Base-by-base conservation (phyloP, 441 rosid species). In the Oxalis stricta region DNA sequence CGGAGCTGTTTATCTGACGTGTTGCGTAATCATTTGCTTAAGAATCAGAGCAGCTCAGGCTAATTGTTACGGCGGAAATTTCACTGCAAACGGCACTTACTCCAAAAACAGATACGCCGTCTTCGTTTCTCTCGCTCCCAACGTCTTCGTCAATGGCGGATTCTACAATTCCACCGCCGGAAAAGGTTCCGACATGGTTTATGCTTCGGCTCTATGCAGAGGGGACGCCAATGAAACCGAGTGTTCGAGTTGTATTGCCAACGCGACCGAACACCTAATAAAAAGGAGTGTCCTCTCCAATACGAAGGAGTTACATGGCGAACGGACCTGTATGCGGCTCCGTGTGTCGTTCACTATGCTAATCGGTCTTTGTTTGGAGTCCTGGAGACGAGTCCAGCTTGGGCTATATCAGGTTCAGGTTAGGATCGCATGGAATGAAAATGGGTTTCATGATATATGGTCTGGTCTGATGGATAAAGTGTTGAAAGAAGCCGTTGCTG, bases 141-240 rank as follows among this genome's bases (percentile, higher is more conserved):
- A 52, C 20, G 52, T 44, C 23, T 36, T 56, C 4, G 2, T 37
- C 24, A 51, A 50, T 4, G 55, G 28, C 0, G 60, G 60, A 34
- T 63, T 59, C 46, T 55, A 34, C 29, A 46, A 34, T 10, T 17
- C 49, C 20, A 46, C 41, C n/a, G 2, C 20, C 1, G 63, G 60
- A 18, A 47, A 47, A 24, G 41, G 33, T 7, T 55, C 48, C 3
- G 18, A 68, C 48, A 37, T 14, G 40, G 44, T 55, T 12, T 63
- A 63, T 28, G 66, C 48, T 30, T 11, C 44, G 8, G 44, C 63
- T 10, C 35, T 33, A 41, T 67, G 69, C 42, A 34, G 46, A 2
- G 60, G 52, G 20, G 55, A 42, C 18, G 10, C 11, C 22, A 13
- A 36, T 6, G 2, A 28, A 31, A 44, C 31, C 7, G n/a, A 2